A percentile compares a stretch with the other conserved stretches of the same genome.
These are phyloP conservation scores for Rossbeevera mucosa DNA, from an alignment of 768 basidiomycete species.

Conservation along the genomic window DNA sequence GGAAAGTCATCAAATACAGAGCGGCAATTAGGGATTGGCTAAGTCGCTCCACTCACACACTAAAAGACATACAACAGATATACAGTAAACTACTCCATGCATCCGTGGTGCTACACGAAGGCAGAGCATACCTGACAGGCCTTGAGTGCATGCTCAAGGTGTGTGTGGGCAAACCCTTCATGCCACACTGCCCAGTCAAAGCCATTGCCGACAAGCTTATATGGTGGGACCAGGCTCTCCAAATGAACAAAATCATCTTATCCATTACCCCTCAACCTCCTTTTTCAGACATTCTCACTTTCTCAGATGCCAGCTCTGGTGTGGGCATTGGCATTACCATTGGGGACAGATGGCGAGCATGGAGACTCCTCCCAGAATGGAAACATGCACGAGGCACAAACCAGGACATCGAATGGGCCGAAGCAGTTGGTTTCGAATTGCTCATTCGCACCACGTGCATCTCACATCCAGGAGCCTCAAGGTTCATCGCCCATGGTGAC, in stretches of 20 bases:
- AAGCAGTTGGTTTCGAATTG: not conserved
- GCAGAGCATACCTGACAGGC: not conserved
- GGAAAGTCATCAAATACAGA: not conserved
- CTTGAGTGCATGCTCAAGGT: not conserved
- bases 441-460: not conserved
- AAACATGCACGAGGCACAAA: not conserved
- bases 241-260: too few species aligned
- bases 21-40: not conserved
- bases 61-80: not conserved
- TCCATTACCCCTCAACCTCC: not conserved
- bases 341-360: not conserved
- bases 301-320: not conserved
- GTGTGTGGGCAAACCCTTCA: not conserved
- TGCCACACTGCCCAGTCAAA: not conserved
- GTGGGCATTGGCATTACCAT: not conserved
- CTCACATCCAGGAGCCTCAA: not conserved
- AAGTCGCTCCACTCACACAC: rapidly evolving
- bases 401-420: not conserved
- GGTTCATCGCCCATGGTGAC: not conserved
- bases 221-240: not conserved
- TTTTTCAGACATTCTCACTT: not conserved
- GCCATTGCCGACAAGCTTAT: not conserved
- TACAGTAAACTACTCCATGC: not conserved
- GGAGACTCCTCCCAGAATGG: not conserved
- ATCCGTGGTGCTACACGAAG: not conserved